These are phyloP conservation scores for sunflower (Helianthus annuus) DNA, from an alignment of 129 eudicot genomes.

Conservation along the genomic window DNA sequence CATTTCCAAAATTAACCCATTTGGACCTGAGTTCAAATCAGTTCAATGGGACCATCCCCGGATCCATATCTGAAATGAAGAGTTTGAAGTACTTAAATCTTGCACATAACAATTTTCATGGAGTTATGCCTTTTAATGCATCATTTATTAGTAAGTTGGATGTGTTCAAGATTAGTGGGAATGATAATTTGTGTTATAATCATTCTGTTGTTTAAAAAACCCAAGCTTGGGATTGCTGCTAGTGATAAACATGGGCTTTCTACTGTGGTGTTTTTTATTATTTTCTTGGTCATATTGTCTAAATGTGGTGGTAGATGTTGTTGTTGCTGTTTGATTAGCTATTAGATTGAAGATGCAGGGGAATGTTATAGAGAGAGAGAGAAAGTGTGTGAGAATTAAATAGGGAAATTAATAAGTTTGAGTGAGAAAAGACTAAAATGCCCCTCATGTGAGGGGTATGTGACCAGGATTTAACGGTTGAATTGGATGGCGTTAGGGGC, in stretches of 20 bases:
- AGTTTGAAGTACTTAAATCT: constrained; percentile 70
- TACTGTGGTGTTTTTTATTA: constrained; percentile 65
- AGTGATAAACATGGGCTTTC: constrained; percentile 93
- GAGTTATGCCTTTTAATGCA: constrained; percentile 75
- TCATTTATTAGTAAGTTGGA: constrained; percentile 55
- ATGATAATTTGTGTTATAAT: constrained; percentile 73
- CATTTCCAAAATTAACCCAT: constrained; percentile 47
- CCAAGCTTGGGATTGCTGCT: constrained; percentile 81
- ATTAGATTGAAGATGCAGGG: no score
- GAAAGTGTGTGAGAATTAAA: no score
- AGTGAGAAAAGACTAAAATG: no score
- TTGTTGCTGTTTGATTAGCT: no score
- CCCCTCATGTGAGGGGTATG: no score
- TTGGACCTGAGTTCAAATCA: constrained; percentile 82
- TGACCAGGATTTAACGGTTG: no score
- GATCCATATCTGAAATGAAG: constrained; percentile 61
- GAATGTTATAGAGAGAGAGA: no score
- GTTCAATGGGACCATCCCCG: constrained; percentile 62
- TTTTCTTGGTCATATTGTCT: constrained; percentile 69
- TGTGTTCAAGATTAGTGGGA: constrained; percentile 72
- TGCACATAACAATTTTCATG: constrained; percentile 69
- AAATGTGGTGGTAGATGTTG: no score
- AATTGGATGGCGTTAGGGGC: no score
- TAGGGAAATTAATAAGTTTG: no score
- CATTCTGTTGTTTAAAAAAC: constrained; percentile 33